A percentile compares a stretch with the other conserved stretches of the same genome.
These are phyloP conservation scores for Delitschia confertaspora DNA, from an alignment of 495 filamentous ascomycete genomes.

Conservation along the genomic window DNA sequence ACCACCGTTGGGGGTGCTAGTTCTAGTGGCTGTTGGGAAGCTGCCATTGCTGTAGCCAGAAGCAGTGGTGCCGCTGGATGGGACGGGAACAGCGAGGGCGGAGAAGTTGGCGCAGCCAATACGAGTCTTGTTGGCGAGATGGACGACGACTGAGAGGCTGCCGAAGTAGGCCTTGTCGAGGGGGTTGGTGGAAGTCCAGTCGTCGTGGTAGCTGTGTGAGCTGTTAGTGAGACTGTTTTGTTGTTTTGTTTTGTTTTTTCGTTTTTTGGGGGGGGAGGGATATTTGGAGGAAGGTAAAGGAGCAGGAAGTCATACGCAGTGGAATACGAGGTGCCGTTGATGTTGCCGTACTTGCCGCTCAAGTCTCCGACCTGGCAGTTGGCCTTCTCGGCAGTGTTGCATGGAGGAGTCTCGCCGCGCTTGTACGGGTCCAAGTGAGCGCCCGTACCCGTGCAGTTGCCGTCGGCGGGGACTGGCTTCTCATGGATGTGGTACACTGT, in stretches of 20 bases:
- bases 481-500: constrained; percentile 80
- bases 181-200: constrained; percentile 52
- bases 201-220: constrained; percentile 49
- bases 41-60: too few relatives aligned
- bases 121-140: constrained; percentile 60
- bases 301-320: constrained; percentile 27
- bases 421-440: constrained; percentile 61
- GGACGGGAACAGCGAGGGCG: not conserved
- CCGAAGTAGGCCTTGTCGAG: constrained; percentile 61
- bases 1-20: too few relatives aligned
- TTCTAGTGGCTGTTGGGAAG: too few relatives aligned
- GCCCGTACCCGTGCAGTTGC: constrained; percentile 67
- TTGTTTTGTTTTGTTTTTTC: not conserved
- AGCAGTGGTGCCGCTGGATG: too few relatives aligned
- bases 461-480: constrained; percentile 57
- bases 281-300: not conserved
- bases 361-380: constrained; percentile 82
- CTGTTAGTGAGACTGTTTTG: constrained; percentile 3
- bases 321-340: constrained; percentile 40
- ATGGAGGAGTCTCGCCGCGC: constrained; percentile 56
- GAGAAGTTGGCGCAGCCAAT: constrained; percentile 65
- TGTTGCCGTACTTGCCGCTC: constrained; percentile 68
- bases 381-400: constrained; percentile 50
- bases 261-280: not conserved
- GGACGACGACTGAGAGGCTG: constrained; percentile 69